Percentiles rank a stretch among this genome's conserved stretches.
phyloP scores from a whole-genome alignment of 306 rosid species.

The Prunus kanzakura region DNA sequence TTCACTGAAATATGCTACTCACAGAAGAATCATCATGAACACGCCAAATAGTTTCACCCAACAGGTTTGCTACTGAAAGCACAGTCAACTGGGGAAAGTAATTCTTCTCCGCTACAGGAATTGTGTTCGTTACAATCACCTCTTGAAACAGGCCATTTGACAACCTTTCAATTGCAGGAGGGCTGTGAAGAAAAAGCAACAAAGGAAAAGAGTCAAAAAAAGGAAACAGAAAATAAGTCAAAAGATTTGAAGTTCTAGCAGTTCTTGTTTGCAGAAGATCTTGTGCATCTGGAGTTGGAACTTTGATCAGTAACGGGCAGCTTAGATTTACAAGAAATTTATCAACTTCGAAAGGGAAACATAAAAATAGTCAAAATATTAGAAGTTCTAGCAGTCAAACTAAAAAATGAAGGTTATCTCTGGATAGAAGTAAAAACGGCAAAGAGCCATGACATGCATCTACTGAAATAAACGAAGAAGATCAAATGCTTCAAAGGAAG shows the following conservation, averaged over 20 bases:
- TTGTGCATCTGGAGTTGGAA: background rate
- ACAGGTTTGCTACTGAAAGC: slow-evolving; percentile 82
- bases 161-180: slow-evolving; percentile 91
- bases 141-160: slow-evolving; percentile 88
- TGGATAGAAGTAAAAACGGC: background rate
- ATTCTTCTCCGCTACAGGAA: slow-evolving; percentile 75
- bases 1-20: slow-evolving; percentile 81
- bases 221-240: background rate
- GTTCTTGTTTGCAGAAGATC: background rate
- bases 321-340: background rate
- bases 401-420: background rate
- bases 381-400: background rate
- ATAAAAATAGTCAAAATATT: background rate
- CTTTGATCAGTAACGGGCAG: background rate
- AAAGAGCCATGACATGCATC: background rate
- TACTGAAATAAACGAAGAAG: slow-evolving; percentile 3
- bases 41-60: slow-evolving; percentile 99
- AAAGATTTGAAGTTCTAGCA: background rate
- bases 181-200: slow-evolving; percentile 42
- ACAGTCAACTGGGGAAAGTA: slow-evolving; percentile 90
- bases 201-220: background rate
- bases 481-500: background rate
- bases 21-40: slow-evolving; percentile 85
- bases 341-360: background rate
- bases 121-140: slow-evolving; percentile 87